Conservation (phyloP, 2,329 filamentous ascomycete genomes). For the Kalmusia sp. region DNA sequence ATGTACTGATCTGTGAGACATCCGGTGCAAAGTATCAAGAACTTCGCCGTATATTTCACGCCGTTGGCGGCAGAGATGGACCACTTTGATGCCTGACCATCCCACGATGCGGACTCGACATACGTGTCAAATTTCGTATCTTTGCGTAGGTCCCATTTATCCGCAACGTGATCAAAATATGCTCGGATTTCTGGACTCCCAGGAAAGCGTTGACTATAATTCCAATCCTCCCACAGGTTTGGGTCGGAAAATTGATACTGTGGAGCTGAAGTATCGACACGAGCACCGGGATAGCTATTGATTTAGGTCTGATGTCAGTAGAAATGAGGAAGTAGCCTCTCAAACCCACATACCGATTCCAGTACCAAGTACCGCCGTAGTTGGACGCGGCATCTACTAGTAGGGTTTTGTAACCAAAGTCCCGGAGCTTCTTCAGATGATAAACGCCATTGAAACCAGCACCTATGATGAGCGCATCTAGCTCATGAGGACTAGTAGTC, state of each 20-base stretch:
- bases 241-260: conserved; percentile 32
- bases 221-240: conserved; percentile 25
- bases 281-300: conserved; percentile 33
- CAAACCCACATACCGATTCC: conserved; percentile 20
- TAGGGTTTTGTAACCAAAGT: conserved; percentile 30
- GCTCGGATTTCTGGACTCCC: conserved; percentile 23
- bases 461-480: conserved; percentile 35
- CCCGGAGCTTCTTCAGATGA: conserved; percentile 31
- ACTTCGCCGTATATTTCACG: not conserved
- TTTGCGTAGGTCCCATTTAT: conserved; percentile 27
- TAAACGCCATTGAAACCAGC: conserved; percentile 39
- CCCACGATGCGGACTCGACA: conserved; percentile 52
- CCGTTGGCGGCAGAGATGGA: not conserved
- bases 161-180: conserved; percentile 28
- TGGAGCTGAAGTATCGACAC: conserved; percentile 30
- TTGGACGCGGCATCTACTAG: conserved; percentile 26
- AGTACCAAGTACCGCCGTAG: conserved; percentile 35
- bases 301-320: not conserved
- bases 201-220: conserved; percentile 28
- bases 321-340: not conserved
- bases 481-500: conserved; percentile 7
- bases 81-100: conserved; percentile 48
- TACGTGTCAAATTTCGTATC: conserved; percentile 49
- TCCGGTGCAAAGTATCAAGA: not conserved
- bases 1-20: conserved; percentile 44